Evolutionary conservation across 305 asterid genomes (phyloP).

Genomic region (Fraxinus greggii): DNA sequence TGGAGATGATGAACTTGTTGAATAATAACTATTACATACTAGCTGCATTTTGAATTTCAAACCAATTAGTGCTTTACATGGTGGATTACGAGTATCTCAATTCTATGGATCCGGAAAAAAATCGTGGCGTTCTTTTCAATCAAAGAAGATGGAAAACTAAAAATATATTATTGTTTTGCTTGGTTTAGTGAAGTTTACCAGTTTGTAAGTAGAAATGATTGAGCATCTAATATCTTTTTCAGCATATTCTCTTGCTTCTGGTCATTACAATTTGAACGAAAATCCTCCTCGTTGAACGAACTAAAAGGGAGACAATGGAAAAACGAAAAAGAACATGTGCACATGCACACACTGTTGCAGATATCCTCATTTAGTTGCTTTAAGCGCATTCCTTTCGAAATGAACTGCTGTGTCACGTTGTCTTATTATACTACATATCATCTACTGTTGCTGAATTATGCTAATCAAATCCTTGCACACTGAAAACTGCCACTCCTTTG

Average conservation of each 20-base stretch:
- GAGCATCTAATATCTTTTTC: not conserved
- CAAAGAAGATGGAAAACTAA: not conserved
- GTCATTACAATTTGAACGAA: not conserved
- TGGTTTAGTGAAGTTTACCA: not conserved
- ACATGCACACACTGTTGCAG: not conserved
- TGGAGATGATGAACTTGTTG: not conserved
- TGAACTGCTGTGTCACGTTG: not conserved
- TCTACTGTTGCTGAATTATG: constrained; percentile 13
- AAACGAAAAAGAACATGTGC: not conserved
- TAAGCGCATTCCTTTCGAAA: not conserved
- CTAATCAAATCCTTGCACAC: constrained; percentile 9
- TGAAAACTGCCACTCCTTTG: constrained; percentile 8
- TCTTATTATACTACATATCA: not conserved
- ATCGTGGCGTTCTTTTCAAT: not conserved
- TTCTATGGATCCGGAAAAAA: not conserved
- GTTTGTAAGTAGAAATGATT: not conserved
- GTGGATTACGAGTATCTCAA: not conserved
- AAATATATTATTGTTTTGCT: not conserved
- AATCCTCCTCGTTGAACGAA: not conserved
- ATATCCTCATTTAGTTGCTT: constrained; percentile 14
- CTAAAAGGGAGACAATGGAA: not conserved
- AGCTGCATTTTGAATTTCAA: not conserved
- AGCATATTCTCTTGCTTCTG: not conserved
- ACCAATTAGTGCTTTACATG: not conserved
- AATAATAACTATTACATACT: not conserved